Base-by-base conservation (phyloP, 176 grass and related monocot genomes). In the Cocos nucifera region DNA sequence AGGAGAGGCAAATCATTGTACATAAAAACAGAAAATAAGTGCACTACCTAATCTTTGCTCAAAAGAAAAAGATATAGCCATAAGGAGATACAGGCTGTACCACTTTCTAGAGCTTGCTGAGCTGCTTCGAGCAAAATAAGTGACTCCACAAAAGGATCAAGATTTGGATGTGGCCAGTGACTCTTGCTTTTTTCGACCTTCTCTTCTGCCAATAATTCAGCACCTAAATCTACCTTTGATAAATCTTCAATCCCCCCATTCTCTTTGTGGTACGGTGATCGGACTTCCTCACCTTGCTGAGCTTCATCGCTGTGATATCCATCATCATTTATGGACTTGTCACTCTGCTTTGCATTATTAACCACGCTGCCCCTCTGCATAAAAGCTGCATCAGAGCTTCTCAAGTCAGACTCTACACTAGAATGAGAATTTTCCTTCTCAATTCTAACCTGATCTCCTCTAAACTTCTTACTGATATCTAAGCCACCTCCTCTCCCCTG, bases 101-200 rank as follows among this genome's bases (percentile, higher is more conserved):
- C 85, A 70, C 76, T 83, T 82, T 83, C 82, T 49, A 95, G 79
- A 3, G 70, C 79, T 75, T 95, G 79, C 30, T 86, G 76, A 6
- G 79, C 24, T 67, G 73, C 74, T 54, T 83, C 63, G 62, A 95
- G 85, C 22, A 53, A 44, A 58, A 63, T 53, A 59, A 83, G 53
- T 10, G 85, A 83, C 56, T 88, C 69, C 0, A 30, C 59, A 54
- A 58, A 80, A 18, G 60, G 56, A 32, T 89, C 79, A 35, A 25
- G 54, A 63, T 49, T 39, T 23, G 70, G 69, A 64, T 53, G 30
- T 35, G 49, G 44, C 64, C 29, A 66, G 54, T 62, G 69, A 49
- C 64, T 58, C 3, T 26, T 30, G 23, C 28, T 52, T 27, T 79
- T 85, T 26, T 20, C 66, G 22, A 28, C 60, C 59, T 53, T 73